phyloP scores from a whole-genome alignment of 352 stramenopile species.

The Pythium volutum region DNA sequence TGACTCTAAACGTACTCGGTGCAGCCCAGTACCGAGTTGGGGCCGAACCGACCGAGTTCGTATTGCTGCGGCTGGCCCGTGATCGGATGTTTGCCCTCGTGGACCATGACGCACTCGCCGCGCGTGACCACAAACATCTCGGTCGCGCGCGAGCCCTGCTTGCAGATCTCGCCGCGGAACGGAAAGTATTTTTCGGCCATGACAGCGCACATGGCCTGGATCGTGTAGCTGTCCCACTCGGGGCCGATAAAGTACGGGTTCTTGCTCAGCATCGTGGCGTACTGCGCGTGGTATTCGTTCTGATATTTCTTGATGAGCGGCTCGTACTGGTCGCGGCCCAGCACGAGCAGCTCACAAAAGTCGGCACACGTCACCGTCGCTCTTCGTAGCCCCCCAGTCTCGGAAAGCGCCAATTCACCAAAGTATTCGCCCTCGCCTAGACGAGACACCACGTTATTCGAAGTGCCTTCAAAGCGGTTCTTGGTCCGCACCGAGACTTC shows the following conservation, averaged over 20 bases:
- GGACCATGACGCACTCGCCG: slow-evolving; percentile 70
- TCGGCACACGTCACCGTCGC: slow-evolving; percentile 68
- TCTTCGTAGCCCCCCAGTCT: slow-evolving; percentile 58
- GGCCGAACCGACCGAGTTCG: slow-evolving; percentile 65
- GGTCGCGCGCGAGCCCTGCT: slow-evolving; percentile 68
- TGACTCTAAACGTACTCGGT: slow-evolving; percentile 51
- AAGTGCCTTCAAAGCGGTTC: slow-evolving; percentile 69
- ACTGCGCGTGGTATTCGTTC: slow-evolving; percentile 80
- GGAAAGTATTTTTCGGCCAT: slow-evolving; percentile 84
- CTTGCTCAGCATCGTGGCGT: slow-evolving; percentile 71
- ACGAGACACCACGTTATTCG: slow-evolving; percentile 62
- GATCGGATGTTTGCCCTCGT: slow-evolving; percentile 75
- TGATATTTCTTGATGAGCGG: slow-evolving; percentile 82
- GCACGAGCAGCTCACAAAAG: slow-evolving; percentile 73
- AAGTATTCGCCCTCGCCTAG: slow-evolving; percentile 77
- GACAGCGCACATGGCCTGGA: slow-evolving; percentile 81
- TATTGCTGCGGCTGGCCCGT: slow-evolving; percentile 59
- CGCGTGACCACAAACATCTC: slow-evolving; percentile 77
- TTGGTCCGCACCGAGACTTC: slow-evolving; percentile 68
- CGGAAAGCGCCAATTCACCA: slow-evolving; percentile 70
- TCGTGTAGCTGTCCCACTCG: slow-evolving; percentile 80
- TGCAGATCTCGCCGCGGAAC: slow-evolving; percentile 69
- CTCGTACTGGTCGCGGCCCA: slow-evolving; percentile 79
- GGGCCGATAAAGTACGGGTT: slow-evolving; percentile 76
- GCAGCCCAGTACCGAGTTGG: slow-evolving; percentile 75